Evolutionary conservation across 257 asterid species (phyloP).

Genomic region (Fraxinus quadrangulata): DNA sequence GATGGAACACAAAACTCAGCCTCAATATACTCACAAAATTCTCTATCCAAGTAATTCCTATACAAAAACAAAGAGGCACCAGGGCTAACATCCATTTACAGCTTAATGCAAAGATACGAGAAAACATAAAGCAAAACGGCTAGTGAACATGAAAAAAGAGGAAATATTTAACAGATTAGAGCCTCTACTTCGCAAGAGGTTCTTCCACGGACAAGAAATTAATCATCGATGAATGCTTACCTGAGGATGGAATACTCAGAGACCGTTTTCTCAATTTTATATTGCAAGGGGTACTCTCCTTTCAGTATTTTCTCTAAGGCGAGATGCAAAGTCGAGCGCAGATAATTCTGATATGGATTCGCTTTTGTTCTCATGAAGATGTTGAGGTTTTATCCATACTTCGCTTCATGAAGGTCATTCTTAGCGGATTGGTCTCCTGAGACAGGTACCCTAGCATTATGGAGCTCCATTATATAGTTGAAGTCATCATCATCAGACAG

Average conservation of each 20-base stretch:
- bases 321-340: constrained; percentile 21
- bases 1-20: neutral
- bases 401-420: constrained; percentile 29
- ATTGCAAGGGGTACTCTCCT: constrained; percentile 29
- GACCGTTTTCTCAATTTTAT: constrained; percentile 49
- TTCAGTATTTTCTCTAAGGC: neutral
- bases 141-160: neutral
- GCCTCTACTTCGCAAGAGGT: constrained; percentile 28
- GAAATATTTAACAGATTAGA: neutral
- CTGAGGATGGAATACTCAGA: constrained; percentile 48
- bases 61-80: neutral
- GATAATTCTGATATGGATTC: constrained; percentile 40
- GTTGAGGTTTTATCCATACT: constrained; percentile 37
- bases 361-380: constrained; percentile 37
- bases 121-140: neutral
- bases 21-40: neutral
- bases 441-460: constrained; percentile 8
- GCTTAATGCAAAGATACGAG: too few relatives aligned
- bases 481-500: constrained; percentile 48
- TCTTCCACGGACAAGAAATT: constrained; percentile 34
- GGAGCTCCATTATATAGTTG: constrained; percentile 24
- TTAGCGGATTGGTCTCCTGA: neutral
- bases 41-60: neutral
- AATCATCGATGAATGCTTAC: constrained; percentile 39
- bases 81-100: too few relatives aligned